phyloP scores from a whole-genome alignment of 257 asterid genomes.

The Cynanchum wilfordii region DNA sequence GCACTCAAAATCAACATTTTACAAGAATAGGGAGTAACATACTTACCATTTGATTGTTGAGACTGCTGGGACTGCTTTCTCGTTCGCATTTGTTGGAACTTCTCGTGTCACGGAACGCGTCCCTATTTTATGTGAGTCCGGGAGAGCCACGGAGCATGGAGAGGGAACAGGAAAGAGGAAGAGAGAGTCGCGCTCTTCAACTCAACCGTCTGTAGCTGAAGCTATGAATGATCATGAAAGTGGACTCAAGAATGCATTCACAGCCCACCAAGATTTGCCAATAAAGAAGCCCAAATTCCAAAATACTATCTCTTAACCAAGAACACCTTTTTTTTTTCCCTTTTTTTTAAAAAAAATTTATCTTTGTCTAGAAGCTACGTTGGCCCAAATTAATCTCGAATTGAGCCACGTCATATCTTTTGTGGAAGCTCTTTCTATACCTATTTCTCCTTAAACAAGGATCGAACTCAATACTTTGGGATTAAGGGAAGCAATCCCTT shows the following conservation, averaged over 20 bases:
- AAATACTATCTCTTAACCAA: no score
- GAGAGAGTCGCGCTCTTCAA: slow-evolving; percentile 22
- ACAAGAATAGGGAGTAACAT: neutral
- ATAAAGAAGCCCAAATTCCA: neutral
- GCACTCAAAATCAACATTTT: neutral
- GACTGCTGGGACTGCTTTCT: slow-evolving; percentile 48
- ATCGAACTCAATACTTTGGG: no score
- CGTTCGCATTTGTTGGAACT: slow-evolving; percentile 43
- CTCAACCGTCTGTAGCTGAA: neutral
- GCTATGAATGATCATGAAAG: neutral
- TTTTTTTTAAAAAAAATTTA: no score
- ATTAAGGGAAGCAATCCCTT: no score
- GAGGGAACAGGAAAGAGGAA: neutral
- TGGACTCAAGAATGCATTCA: neutral
- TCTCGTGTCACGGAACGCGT: neutral
- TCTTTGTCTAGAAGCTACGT: no score
- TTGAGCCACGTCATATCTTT: no score
- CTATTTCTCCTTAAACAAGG: no score
- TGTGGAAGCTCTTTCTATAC: no score
- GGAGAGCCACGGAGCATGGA: neutral
- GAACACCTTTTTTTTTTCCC: no score
- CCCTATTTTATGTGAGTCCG: neutral
- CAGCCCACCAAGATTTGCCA: neutral
- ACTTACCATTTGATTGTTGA: slow-evolving; percentile 36
- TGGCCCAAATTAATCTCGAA: no score